Base-by-base conservation (phyloP, 805 yeast species). In the Wickerhamiella domercqiae region DNA sequence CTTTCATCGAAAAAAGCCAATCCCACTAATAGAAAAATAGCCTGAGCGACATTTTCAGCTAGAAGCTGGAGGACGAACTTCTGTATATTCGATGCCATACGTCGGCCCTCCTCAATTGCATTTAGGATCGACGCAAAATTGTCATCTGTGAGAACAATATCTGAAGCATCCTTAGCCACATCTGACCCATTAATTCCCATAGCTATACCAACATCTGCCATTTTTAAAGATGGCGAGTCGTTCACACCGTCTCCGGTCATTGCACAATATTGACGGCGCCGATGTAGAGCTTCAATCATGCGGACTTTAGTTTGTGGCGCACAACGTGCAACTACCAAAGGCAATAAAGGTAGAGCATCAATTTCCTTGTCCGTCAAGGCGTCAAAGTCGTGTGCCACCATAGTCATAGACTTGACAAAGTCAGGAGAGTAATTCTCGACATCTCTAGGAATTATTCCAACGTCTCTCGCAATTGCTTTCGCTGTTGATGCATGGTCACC, bases 161-260 rank as follows among this genome's bases (percentile, higher is more conserved):
- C 87, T 32, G 79, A 67, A 4, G 84, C 83, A 54, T 78, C 82
- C 54, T 78, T 78, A n/a, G 87, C 87, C 29, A 78, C 87, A 60
- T 78, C 87, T 9, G 81, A 73, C 4, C 87, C 87, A 43, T 76
- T 70, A 60, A 72, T 63, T 34, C 87, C 87, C 87, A 78, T 78
- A 7, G 87, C 83, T 55, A 78, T 77, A 46, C 87, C 87, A 39
- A 78, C 81, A 56, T 78, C 84, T 3, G 87, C 78, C 45, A 64
- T 72, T 54, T 78, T 78, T 57, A 78, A 62, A 25, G 79, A 70
- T 19, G 87, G 87, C 2, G 84, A 76, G 53, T 78, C 87, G 54
- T 78, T 78, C 32, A 78, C 86, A 45, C 87, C 87, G 54, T 78
- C 87, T 44, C 83, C 83, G 21, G 83, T 76, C 87, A 78, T 79